Evolutionary conservation across 208 protist species (phyloP).

Genomic region (Crithidia fasciculata): DNA sequence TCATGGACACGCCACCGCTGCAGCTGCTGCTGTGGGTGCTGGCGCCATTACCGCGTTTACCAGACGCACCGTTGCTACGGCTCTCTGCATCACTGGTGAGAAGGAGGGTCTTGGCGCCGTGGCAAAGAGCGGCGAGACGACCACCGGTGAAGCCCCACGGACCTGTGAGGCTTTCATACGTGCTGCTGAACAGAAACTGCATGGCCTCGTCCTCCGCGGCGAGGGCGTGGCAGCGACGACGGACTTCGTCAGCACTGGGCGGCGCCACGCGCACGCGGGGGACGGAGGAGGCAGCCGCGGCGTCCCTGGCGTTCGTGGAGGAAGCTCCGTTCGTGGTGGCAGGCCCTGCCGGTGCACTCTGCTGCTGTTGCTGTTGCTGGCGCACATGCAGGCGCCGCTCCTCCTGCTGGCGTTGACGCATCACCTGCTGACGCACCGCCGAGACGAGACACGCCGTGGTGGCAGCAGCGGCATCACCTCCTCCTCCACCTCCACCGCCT

Average conservation of each 20-base stretch:
- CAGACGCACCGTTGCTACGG: not conserved
- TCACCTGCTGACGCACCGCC: constrained; percentile 11
- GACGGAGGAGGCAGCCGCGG: not conserved
- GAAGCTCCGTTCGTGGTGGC: no score
- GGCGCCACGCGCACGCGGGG: not conserved
- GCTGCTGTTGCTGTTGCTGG: not conserved
- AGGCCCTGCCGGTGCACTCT: not conserved
- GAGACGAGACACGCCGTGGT: constrained; percentile 2
- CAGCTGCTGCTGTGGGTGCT: not conserved
- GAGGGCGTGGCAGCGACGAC: constrained; percentile 18
- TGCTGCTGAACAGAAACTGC: constrained; percentile 31
- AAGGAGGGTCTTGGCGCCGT: not conserved
- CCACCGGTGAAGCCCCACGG: constrained; percentile 28
- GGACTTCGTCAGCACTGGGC: constrained; percentile 19
- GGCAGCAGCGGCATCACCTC: constrained; percentile 1
- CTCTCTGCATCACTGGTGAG: not conserved
- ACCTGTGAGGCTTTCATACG: constrained; percentile 27
- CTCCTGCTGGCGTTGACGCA: constrained; percentile 9
- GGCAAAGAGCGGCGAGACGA: constrained; percentile 19
- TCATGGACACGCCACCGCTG: not conserved
- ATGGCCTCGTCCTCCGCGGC: constrained; percentile 23
- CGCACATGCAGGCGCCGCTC: not conserved
- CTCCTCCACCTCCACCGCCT: constrained; percentile 8
- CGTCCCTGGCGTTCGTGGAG: no score
- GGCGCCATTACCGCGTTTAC: not conserved